Percentiles rank a stretch among this genome's conserved stretches.
phyloP scores from a whole-genome alignment of 2,329 filamentous ascomycete genomes.

The Epichloe gansuensis region DNA sequence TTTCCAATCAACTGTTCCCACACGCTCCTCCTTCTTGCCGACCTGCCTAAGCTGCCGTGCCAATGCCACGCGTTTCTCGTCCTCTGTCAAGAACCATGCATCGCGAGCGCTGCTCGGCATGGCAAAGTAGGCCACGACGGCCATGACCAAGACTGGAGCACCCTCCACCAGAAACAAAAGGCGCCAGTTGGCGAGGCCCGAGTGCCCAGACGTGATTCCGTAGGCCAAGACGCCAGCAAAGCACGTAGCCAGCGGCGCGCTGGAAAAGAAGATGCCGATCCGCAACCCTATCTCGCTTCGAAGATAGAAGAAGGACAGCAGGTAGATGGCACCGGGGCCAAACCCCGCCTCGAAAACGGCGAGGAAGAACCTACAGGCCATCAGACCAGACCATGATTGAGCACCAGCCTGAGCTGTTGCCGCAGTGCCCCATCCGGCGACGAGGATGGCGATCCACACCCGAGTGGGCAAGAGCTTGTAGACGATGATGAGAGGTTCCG shows the following conservation, averaged over 20 bases:
- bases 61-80: constrained; percentile 9
- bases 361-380: constrained; percentile 30
- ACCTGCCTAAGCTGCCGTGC: constrained; percentile 5
- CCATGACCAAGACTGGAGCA: constrained; percentile 19
- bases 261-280: constrained; percentile 34
- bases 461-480: constrained; percentile 6
- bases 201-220: constrained; percentile 46
- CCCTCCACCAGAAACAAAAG: constrained; percentile 46
- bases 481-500: constrained; percentile 8
- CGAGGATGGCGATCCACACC: constrained; percentile 4
- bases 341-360: constrained; percentile 20
- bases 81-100: constrained; percentile 9
- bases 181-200: constrained; percentile 48
- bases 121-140: constrained; percentile 15
- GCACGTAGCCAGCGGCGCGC: constrained; percentile 50
- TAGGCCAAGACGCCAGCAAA: constrained; percentile 55
- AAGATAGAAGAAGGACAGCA: constrained; percentile 24
- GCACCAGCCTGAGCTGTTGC: constrained; percentile 29
- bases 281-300: constrained; percentile 21
- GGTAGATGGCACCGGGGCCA: constrained; percentile 20
- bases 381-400: constrained; percentile 30
- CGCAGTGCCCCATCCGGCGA: constrained; percentile 6
- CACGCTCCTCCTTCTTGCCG: not conserved
- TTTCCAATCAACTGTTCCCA: constrained; percentile 9
- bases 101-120: constrained; percentile 12